Evolutionary conservation across 2,329 filamentous ascomycete genomes (phyloP).

Genomic region (Pseudogymnoascus sp.): DNA sequence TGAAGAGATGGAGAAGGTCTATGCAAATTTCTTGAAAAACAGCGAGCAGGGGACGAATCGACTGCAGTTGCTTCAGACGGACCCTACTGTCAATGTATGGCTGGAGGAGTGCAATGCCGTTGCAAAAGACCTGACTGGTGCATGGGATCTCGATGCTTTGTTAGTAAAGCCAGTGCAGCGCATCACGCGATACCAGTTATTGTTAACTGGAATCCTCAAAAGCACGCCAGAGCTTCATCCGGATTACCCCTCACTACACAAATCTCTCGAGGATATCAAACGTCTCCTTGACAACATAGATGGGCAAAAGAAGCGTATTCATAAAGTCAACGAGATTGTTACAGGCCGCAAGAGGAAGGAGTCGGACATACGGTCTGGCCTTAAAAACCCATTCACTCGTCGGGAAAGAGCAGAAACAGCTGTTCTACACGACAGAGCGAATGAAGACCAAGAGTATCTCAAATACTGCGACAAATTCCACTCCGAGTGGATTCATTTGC

Average conservation of each 20-base stretch:
- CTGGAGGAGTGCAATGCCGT: slow-evolving; percentile 87
- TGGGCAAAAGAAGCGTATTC: slow-evolving; percentile 89
- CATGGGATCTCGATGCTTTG: slow-evolving; percentile 94
- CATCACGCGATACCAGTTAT: slow-evolving; percentile 84
- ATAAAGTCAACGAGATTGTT: slow-evolving; percentile 85
- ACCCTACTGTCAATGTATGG: slow-evolving; percentile 69
- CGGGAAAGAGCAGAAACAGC: slow-evolving; percentile 26
- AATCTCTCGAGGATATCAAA: slow-evolving; percentile 45
- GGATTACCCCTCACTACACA: slow-evolving; percentile 59
- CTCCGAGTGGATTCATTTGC: slow-evolving; percentile 84
- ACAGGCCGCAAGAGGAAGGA: slow-evolving; percentile 74
- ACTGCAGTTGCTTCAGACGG: slow-evolving; percentile 55
- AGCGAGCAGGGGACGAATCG: slow-evolving; percentile 56
- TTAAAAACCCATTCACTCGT: slow-evolving; percentile 84
- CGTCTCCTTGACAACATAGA: slow-evolving; percentile 77
- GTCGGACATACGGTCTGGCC: slow-evolving; percentile 74
- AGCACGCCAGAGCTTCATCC: slow-evolving; percentile 77
- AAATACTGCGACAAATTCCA: slow-evolving; percentile 79
- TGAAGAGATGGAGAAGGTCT: slow-evolving; percentile 52
- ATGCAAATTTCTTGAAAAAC: slow-evolving; percentile 56
- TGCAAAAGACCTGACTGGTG: slow-evolving; percentile 82
- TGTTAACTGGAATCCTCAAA: slow-evolving; percentile 73
- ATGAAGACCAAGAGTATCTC: slow-evolving; percentile 76
- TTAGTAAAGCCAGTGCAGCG: slow-evolving; percentile 95
- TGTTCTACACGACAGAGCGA: slow-evolving; percentile 34